Evolutionary conservation across 345 rosid species (phyloP).

Genomic region (Eucalyptus polyanthemos): DNA sequence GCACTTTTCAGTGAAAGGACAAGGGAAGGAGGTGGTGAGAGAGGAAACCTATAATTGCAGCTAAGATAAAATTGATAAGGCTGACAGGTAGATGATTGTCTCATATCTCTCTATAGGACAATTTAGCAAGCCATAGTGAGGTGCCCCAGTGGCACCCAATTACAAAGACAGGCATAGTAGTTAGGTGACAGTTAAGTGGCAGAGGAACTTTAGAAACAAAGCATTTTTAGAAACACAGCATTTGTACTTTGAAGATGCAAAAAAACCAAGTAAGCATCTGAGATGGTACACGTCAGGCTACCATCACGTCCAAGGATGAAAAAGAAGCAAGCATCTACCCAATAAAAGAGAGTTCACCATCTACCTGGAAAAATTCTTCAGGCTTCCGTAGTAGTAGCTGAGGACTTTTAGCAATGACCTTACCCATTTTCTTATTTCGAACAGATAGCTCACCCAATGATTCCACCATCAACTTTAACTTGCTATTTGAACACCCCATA

Average conservation of each 20-base stretch:
- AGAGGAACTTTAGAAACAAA: not conserved
- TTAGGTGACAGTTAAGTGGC: not conserved
- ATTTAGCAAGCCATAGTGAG: not conserved
- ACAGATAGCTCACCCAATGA: constrained; percentile 42
- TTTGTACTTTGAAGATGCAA: not conserved
- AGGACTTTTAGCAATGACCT: constrained; percentile 66
- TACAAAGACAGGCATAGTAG: not conserved
- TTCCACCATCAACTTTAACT: constrained; percentile 46
- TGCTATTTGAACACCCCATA: constrained; percentile 66
- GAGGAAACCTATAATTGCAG: not conserved
- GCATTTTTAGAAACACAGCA: not conserved
- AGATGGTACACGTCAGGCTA: not conserved
- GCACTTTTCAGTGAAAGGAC: not conserved
- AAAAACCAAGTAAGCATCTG: not conserved
- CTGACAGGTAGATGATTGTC: not conserved
- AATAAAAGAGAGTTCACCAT: not conserved
- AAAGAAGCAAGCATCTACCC: not conserved
- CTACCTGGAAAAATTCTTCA: constrained; percentile 55
- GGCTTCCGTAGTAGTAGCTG: constrained; percentile 70
- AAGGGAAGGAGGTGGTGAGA: not conserved
- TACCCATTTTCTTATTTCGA: constrained; percentile 51
- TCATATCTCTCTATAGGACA: not conserved
- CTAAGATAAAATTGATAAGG: not conserved
- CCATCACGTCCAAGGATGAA: not conserved
- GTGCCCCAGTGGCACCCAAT: not conserved